phyloP scores from a whole-genome alignment of 768 basidiomycete genomes.

The Aureoboletus auriporus region DNA sequence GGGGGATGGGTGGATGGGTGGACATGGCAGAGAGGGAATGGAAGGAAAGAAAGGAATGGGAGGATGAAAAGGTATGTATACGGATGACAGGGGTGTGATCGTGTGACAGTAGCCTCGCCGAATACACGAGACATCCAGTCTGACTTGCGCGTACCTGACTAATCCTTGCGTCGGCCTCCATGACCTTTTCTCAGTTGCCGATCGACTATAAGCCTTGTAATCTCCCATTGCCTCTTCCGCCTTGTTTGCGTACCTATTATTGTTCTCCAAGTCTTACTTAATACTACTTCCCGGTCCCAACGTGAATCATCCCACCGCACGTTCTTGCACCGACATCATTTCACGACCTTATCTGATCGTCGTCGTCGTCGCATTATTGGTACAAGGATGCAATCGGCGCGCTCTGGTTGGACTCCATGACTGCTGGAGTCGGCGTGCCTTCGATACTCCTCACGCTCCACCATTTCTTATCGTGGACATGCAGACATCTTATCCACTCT shows the following conservation, averaged over 20 bases:
- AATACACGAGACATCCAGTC: constrained; percentile 10
- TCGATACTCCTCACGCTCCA: background rate
- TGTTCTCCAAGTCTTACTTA: no score
- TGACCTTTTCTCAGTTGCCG: no score
- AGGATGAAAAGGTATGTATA: constrained; percentile 19
- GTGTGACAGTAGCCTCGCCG: constrained; percentile 19
- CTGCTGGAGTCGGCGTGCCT: background rate
- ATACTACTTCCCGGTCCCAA: no score
- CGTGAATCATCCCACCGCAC: no score
- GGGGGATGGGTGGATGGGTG: constrained; percentile 14
- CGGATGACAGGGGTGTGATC: constrained; percentile 24
- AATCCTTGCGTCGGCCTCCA: background rate
- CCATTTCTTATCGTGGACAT: constrained; percentile 6
- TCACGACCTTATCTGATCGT: constrained; percentile 14
- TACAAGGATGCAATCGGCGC: background rate
- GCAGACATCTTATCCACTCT: background rate
- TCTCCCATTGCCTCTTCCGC: no score
- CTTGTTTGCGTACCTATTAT: no score
- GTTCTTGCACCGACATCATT: no score
- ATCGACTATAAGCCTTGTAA: no score
- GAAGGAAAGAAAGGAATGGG: constrained; percentile 5
- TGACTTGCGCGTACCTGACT: background rate
- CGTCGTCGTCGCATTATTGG: constrained; percentile 8
- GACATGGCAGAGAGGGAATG: constrained; percentile 7
- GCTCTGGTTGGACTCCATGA: background rate